Evolutionary conservation across 1,139 yeast species (phyloP).

Genomic region (Sugiyamaella pinicola): DNA sequence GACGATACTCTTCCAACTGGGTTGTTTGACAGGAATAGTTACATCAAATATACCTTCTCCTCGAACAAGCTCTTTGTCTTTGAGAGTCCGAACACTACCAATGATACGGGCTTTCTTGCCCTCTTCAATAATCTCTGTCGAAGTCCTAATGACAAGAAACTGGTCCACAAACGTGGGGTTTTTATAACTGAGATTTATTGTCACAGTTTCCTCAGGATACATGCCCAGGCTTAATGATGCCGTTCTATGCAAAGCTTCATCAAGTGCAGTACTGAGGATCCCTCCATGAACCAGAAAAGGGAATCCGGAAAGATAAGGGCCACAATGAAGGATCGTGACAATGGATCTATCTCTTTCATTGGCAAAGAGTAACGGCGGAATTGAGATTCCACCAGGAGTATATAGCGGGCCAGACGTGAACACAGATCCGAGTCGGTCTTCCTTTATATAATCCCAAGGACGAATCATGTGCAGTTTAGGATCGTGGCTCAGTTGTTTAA

Average conservation of each 20-base stretch:
- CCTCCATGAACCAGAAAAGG: constrained; percentile 93
- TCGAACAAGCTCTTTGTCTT: constrained; percentile 47
- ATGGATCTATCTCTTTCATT: constrained; percentile 57
- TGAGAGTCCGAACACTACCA: constrained; percentile 47
- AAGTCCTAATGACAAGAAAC: constrained; percentile 67
- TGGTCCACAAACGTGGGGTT: constrained; percentile 81
- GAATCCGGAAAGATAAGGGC: constrained; percentile 79
- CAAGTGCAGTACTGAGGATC: constrained; percentile 75
- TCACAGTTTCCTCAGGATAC: constrained; percentile 37
- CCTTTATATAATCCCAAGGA: constrained; percentile 60
- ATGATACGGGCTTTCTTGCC: constrained; percentile 43
- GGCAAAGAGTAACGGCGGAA: constrained; percentile 71
- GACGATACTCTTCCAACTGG: constrained; percentile 21
- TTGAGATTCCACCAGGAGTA: constrained; percentile 77
- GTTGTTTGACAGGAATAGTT: constrained; percentile 5
- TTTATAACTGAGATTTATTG: constrained; percentile 59
- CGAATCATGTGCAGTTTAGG: constrained; percentile 48
- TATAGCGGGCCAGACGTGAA: constrained; percentile 46
- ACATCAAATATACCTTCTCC: constrained; percentile 33
- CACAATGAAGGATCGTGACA: constrained; percentile 72
- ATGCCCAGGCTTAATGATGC: constrained; percentile 48
- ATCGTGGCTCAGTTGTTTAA: constrained; percentile 50
- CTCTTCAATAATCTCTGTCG: constrained; percentile 42
- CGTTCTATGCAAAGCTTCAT: constrained; percentile 67
- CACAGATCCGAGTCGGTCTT: constrained; percentile 39